Evolutionary conservation across 371 early-diverging fungal species (phyloP), one percentile per base, ranked within the genome.

Genomic region (Rhizopus arrhizus): DNA sequence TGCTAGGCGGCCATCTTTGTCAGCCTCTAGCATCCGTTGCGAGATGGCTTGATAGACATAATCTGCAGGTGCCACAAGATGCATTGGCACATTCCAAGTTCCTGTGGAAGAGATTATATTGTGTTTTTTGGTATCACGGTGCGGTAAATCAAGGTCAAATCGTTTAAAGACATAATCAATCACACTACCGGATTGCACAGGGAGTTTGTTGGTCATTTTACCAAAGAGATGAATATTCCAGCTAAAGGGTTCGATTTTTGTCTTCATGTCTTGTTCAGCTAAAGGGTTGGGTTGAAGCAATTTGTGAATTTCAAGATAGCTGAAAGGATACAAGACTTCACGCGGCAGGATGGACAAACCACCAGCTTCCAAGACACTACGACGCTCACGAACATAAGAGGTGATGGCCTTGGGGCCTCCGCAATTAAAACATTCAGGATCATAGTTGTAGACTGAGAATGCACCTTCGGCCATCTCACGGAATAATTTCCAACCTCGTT

Each of bases 321-420:
- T 80, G 49, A 72, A 71, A 4, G 86, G 86, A 42, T 84, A 86
- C 3, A 86, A 66, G 0, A 77, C 79, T 40, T 77, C 65, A 33
- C 77, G 77, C 0, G 83, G 82, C 22, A 86, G 45, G 48, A 86
- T 83, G 0, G 69, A 69, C 5, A 86, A 64, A 0, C 84, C 84
- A 34, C 69, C 77, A 7, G 65, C 66, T 65, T 82, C 84, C 15
- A 86, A 58, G 2, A 74, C 64, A 4, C 56, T 61, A 11, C 80
- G 76, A 41, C 85, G 78, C 4, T 75, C 62, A 43, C 79, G 79
- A 4, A 85, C 85, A 59, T 87, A 87, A 0, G 73, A 69, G 3
- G 88, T 85, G 42, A 87, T 82, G 1, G 85, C 86, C 47, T 80
- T 81, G 28, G 86, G 85, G 4, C 88, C 88, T 15, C 81, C 78